A percentile compares a stretch with the other conserved stretches of the same genome.
Evolutionary conservation across 1,284 basidiomycete species (phyloP).

Genomic region (Coriolopsis trogii): DNA sequence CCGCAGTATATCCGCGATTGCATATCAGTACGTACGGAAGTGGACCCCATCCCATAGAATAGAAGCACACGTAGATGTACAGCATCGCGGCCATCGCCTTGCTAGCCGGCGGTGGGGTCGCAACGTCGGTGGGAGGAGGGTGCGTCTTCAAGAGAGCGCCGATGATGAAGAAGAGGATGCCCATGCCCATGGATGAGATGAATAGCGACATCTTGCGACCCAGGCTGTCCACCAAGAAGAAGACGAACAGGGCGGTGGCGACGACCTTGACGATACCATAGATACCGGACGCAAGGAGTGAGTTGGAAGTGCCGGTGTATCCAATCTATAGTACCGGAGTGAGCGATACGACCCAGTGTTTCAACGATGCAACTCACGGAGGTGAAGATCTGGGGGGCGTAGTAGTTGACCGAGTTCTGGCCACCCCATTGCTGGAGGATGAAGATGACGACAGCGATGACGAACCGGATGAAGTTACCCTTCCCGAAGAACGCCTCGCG

Average conservation of each 20-base stretch:
- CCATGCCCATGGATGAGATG: slow-evolving; percentile 67
- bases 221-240: slow-evolving; percentile 54
- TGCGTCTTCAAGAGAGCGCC: slow-evolving; percentile 78
- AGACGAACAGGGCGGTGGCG: slow-evolving; percentile 66
- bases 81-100: slow-evolving; percentile 77
- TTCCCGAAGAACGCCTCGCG: slow-evolving; percentile 72
- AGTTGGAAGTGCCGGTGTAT: slow-evolving; percentile 57
- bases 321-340: slow-evolving; percentile 51
- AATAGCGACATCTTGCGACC: slow-evolving; percentile 61
- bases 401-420: slow-evolving; percentile 70
- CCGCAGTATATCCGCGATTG: neutral
- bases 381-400: slow-evolving; percentile 74
- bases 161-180: slow-evolving; percentile 62
- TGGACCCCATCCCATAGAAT: slow-evolving; percentile 58
- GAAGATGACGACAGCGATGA: slow-evolving; percentile 66
- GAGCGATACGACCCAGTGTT: neutral
- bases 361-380: slow-evolving; percentile 45
- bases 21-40: slow-evolving; percentile 24
- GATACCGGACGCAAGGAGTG: slow-evolving; percentile 79
- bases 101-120: slow-evolving; percentile 47
- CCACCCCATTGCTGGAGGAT: slow-evolving; percentile 70
- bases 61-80: slow-evolving; percentile 78
- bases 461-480: slow-evolving; percentile 72
- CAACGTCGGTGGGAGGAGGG: slow-evolving; percentile 45
- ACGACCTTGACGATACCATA: slow-evolving; percentile 81